These are phyloP conservation scores for Globisporangium viniferum DNA, from an alignment of 352 stramenopile genomes.

Conservation along the genomic window DNA sequence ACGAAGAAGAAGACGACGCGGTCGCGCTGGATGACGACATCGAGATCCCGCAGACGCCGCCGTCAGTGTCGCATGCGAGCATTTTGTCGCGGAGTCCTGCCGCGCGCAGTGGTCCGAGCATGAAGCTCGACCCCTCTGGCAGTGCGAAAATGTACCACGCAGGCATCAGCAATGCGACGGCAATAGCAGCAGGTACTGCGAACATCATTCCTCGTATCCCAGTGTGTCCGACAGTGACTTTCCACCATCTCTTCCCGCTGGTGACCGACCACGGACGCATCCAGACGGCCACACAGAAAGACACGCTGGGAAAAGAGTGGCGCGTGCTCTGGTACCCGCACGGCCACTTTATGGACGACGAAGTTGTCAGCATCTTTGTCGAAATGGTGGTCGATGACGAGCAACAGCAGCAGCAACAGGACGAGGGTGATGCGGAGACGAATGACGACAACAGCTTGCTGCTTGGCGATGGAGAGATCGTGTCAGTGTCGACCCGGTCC, in stretches of 20 bases:
- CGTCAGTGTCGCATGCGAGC: conserved; percentile 12
- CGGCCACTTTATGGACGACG: conserved; percentile 34
- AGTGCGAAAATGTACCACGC: conserved; percentile 22
- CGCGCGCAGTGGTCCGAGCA: conserved; percentile 1
- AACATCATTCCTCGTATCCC: background rate
- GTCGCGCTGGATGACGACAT: conserved; percentile 1
- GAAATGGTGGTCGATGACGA: conserved; percentile 37
- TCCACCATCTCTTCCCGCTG: conserved; percentile 40
- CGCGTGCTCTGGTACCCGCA: conserved; percentile 64
- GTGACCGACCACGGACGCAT: conserved; percentile 33
- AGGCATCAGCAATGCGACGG: background rate
- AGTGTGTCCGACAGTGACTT: conserved; percentile 19
- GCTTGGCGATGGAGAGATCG: background rate
- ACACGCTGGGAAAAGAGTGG: conserved; percentile 45
- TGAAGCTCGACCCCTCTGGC: conserved; percentile 21
- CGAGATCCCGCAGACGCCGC: conserved; percentile 17
- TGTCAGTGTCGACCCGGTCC: background rate
- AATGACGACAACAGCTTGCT: conserved; percentile 1
- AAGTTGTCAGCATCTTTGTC: conserved; percentile 59
- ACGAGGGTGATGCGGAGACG: background rate
- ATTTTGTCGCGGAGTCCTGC: conserved; percentile 4
- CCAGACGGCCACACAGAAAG: conserved; percentile 27
- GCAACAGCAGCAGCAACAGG: background rate
- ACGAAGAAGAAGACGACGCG: conserved; percentile 2
- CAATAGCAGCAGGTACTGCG: background rate